These are phyloP conservation scores for Pleurotus djamor DNA, from an alignment of 768 basidiomycete species.

Conservation along the genomic window DNA sequence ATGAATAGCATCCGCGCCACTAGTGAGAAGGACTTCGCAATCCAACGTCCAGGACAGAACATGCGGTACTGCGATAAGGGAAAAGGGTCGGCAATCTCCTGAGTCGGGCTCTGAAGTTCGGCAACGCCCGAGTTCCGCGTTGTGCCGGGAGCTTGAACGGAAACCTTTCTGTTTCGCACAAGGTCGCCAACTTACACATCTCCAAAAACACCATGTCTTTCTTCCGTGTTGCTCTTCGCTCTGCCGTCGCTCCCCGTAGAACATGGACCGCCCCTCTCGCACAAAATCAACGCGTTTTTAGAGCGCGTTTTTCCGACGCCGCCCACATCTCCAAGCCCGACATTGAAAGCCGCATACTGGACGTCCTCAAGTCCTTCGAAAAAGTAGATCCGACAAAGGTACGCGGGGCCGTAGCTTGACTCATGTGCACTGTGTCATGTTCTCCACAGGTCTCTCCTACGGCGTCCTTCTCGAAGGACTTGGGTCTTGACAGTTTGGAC, in stretches of 20 bases:
- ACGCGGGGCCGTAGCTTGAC: constrained; percentile 1
- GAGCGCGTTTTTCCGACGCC: constrained; percentile 63
- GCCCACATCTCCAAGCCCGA: constrained; percentile 62
- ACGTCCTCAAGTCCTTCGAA: constrained; percentile 86
- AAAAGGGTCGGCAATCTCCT: constrained; percentile 1
- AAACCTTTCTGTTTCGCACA: not conserved
- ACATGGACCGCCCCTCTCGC: constrained; percentile 29
- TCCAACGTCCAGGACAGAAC: too few relatives aligned
- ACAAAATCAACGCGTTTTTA: constrained; percentile 35
- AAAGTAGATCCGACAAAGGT: constrained; percentile 82
- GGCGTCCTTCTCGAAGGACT: constrained; percentile 74
- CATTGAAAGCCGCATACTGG: constrained; percentile 74
- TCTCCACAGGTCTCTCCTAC: constrained; percentile 55
- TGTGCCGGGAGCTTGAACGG: not conserved
- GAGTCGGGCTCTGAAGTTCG: not conserved
- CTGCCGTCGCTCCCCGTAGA: constrained; percentile 38
- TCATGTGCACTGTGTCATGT: not conserved
- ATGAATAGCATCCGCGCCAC: not conserved
- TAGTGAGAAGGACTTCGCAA: too few relatives aligned
- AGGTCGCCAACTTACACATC: not conserved
- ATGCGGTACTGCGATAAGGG: too few relatives aligned
- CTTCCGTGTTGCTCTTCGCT: constrained; percentile 47
- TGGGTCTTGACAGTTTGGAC: constrained; percentile 94
- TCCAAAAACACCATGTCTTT: constrained; percentile 46
- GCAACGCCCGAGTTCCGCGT: constrained; percentile 5